These are phyloP conservation scores for Excoecaria cochinchinensis DNA, from an alignment of 345 rosid species.

Conservation along the genomic window DNA sequence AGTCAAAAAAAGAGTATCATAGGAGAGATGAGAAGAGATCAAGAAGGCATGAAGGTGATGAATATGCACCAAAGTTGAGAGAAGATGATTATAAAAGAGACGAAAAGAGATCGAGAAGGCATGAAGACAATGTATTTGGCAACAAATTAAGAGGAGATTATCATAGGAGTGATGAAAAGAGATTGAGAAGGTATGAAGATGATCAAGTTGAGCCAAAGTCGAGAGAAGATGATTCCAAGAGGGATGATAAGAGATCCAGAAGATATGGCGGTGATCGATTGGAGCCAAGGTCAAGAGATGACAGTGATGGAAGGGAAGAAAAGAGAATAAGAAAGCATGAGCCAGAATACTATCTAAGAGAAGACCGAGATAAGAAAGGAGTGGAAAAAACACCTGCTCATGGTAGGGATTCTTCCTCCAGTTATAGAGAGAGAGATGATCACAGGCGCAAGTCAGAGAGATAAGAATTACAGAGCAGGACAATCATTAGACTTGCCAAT, in stretches of 20 bases:
- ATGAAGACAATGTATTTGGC: constrained; percentile 10
- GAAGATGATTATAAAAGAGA: constrained; percentile 17
- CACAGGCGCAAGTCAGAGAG: constrained; percentile 26
- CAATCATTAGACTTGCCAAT: neutral
- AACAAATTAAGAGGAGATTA: constrained; percentile 29
- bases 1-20: constrained; percentile 16
- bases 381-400: constrained; percentile 15
- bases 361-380: constrained; percentile 31
- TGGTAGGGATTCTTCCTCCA: constrained; percentile 34
- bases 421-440: constrained; percentile 29
- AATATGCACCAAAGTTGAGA: constrained; percentile 17
- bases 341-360: constrained; percentile 31
- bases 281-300: constrained; percentile 27
- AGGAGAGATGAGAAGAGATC: constrained; percentile 36
- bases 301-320: constrained; percentile 19
- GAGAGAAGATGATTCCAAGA: constrained; percentile 37
- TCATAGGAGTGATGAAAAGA: constrained; percentile 35
- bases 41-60: constrained; percentile 25
- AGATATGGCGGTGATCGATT: constrained; percentile 12
- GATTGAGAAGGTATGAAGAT: constrained; percentile 30
- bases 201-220: constrained; percentile 30
- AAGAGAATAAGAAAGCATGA: constrained; percentile 43
- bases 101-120: constrained; percentile 11
- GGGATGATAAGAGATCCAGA: constrained; percentile 34
- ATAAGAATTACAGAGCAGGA: neutral